Base-by-base conservation (phyloP, 2,329 filamentous ascomycete species). In the Apiospora pterosperma region DNA sequence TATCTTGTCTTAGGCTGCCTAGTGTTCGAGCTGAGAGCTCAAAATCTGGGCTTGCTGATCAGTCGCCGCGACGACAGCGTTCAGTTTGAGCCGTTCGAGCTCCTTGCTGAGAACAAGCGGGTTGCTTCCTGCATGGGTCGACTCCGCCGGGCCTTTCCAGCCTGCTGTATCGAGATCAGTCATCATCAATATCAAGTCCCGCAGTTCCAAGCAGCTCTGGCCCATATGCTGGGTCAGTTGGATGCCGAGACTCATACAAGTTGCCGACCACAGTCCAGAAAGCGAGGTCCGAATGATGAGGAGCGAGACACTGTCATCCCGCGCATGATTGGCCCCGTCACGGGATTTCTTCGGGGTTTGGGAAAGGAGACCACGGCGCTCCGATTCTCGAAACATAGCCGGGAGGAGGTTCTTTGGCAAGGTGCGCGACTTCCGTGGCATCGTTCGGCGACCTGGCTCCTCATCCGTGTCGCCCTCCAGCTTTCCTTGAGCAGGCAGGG, bases 31-130 rank as follows among this genome's bases (percentile, higher is more conserved):
- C 36, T 63, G 23, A 60, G 62, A 44, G 19, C 25, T n/a, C 55
- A 63, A 21, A 63, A 63, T 25, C 60, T 63, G 23, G 62, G 52
- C n/a, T 16, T 63, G 16, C 16, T 63, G 16, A 21, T 63, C 3
- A 16, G 36, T 36, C 42, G 62, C 16, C 14, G 34, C 19, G 42
- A 59, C 14, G 23, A 63, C 14, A 25, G 59, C 41, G 16, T 63
- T 39, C 62, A 44, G 42, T 63, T 63, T 25, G 62, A 63, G 44
- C 44, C 16, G 59, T 63, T 63, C n/a, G 62, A 63, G 34, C 62
- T 63, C 21, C 34, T 63, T 14, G 62, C 62, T 36, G 34, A 36
- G 44, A 63, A 63, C 21, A 11, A 38, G 31, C 31, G 39, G 23
- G 62, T 63, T 39, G 42, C 55, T 34, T 23, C 21, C 34, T 63